A percentile compares a stretch with the other conserved stretches of the same genome.
Conservation (phyloP, 2,329 filamentous ascomycete species). For the Herpotrichia juniperi region DNA sequence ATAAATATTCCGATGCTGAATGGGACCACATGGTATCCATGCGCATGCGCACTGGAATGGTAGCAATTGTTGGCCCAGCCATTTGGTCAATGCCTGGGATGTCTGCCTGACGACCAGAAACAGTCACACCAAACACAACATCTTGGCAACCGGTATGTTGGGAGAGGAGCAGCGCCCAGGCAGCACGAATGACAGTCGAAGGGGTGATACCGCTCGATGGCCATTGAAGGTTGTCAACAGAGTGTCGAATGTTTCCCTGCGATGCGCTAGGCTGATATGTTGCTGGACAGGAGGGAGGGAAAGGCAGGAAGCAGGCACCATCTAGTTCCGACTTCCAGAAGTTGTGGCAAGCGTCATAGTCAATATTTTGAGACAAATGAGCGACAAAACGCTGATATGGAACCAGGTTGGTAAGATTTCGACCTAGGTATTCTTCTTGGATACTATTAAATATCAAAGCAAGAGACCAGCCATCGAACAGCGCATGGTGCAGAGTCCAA, state of each 20-base stretch:
- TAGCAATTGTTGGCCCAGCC: conserved; percentile 31
- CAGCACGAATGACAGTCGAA: not conserved
- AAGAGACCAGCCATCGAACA: not conserved
- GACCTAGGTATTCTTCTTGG: not conserved
- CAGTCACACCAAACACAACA: conserved; percentile 27
- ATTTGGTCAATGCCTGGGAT: conserved; percentile 17
- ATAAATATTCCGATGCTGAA: not conserved
- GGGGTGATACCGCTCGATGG: not conserved
- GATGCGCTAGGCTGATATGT: no score
- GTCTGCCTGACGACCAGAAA: conserved; percentile 25
- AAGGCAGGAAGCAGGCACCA: not conserved
- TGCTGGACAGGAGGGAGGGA: no score
- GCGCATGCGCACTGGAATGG: conserved; percentile 20
- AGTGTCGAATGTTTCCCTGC: not conserved
- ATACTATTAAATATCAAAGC: not conserved
- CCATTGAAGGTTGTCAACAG: not conserved
- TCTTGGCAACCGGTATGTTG: conserved; percentile 8
- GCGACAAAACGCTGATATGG: not conserved
- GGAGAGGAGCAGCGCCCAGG: not conserved
- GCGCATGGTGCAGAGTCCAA: not conserved
- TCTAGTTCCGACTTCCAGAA: not conserved
- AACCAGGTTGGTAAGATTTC: not conserved
- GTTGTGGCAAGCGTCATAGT: not conserved
- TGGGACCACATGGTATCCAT: not conserved
- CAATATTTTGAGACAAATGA: not conserved